Evolutionary conservation across 1,139 yeast genomes (phyloP), one percentile per base, ranked within the genome.

Genomic region (Pneumocystis sp.): DNA sequence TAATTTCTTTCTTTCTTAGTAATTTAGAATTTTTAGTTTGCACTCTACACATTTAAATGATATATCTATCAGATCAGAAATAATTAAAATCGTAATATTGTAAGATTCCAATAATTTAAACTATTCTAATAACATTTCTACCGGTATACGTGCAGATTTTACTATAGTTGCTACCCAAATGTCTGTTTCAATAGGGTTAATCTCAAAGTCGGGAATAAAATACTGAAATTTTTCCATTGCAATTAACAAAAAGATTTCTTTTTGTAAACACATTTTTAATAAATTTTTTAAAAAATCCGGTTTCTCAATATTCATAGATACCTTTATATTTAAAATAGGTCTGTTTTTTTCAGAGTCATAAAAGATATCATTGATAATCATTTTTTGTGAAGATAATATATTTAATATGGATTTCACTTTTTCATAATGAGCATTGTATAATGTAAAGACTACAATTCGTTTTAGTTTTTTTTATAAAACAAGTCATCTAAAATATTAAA

Each of bases 1-100:
- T 61, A 61, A 25, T 25, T 21, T 19, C n/a, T 40, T 35, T n/a
- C 10, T 12, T 40, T 31, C 21, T 61, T 61, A 35, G n/a, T n/a
- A n/a, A 8, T 31, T 61, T 42, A 35, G 25, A 6, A 12, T 3
- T 59, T n/a, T 10, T 19, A 59, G 50, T n/a, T 40, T 61, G 17
- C 42, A 61, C n/a, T 61, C 63, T 25, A 61, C 50, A 45, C 61
- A 61, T n/a, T 25, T 61, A 40, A 61, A 25, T 8, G 44, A 21
- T 40, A 61, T 19, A n/a, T 45, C 29, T 40, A 29, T 34, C 8
- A 61, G 25, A 40, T 61, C n/a, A 31, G 63, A 40, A 44, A 61
- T 61, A 31, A 8, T 19, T n/a, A 37, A 17, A 34, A 50, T 29
- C 8, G n/a, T 40, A 12, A 40, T 40, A 25, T 40, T 60, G 17